These are phyloP conservation scores for Gamsiella multidivaricata DNA, from an alignment of 192 early-diverging fungal genomes.

Conservation along the genomic window DNA sequence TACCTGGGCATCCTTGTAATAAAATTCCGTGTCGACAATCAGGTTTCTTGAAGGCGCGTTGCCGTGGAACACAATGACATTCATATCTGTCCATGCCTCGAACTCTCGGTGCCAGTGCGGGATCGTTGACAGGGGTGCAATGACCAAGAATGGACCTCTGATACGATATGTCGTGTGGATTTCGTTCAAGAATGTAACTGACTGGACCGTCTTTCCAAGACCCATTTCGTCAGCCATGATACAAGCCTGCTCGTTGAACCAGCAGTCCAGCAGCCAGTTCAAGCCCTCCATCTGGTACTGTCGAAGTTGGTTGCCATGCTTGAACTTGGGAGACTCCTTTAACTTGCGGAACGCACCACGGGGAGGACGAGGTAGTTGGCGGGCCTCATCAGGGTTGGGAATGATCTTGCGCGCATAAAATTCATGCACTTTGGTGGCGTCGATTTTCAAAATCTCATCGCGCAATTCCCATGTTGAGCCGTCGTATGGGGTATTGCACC, in stretches of 20 bases:
- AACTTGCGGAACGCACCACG: constrained; percentile 65
- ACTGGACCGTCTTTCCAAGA: constrained; percentile 87
- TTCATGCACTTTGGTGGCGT: constrained; percentile 71
- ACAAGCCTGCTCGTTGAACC: constrained; percentile 82
- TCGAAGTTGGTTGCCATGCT: constrained; percentile 76
- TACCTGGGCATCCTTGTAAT: constrained; percentile 53
- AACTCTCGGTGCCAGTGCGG: constrained; percentile 78
- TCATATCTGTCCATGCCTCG: constrained; percentile 51
- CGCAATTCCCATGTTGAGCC: constrained; percentile 77
- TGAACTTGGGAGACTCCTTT: constrained; percentile 73
- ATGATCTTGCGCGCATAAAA: constrained; percentile 72
- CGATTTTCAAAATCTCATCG: constrained; percentile 66
- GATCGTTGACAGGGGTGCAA: constrained; percentile 65
- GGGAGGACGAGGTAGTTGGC: constrained; percentile 57
- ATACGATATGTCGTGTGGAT: constrained; percentile 71
- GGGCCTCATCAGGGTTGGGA: constrained; percentile 59
- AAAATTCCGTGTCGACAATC: constrained; percentile 84
- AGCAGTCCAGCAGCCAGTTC: constrained; percentile 87
- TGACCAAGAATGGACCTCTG: constrained; percentile 80
- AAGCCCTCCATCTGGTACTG: constrained; percentile 86
- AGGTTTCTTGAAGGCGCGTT: constrained; percentile 74
- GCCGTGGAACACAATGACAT: constrained; percentile 67
- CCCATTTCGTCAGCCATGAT: constrained; percentile 99
- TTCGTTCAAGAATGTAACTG: constrained; percentile 78
- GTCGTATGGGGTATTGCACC: constrained; percentile 79